Evolutionary conservation across 768 basidiomycete genomes (phyloP).

Genomic region (Boletales sp.): DNA sequence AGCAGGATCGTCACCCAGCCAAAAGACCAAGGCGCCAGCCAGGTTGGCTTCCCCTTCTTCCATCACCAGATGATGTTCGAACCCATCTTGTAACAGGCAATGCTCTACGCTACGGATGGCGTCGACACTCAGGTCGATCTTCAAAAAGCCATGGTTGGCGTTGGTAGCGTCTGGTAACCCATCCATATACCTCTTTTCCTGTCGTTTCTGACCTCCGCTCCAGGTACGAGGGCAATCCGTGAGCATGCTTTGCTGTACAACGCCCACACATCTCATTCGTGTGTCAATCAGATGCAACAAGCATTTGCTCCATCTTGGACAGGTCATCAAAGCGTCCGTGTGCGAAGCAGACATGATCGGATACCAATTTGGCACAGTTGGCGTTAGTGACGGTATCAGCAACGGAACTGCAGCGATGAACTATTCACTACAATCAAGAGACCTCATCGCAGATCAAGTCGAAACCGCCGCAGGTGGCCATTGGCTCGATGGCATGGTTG

Average conservation of each 20-base stretch:
- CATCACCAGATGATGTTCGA: too few species aligned
- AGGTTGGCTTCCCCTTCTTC: conserved; percentile 47
- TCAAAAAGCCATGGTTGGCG: conserved; percentile 94
- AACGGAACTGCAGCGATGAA: conserved; percentile 95
- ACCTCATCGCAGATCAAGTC: conserved; percentile 96
- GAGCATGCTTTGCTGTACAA: conserved; percentile 31
- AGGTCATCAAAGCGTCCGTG: conserved; percentile 82
- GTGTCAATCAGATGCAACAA: conserved; percentile 75
- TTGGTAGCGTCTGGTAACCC: conserved; percentile 91
- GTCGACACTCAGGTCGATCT: conserved; percentile 80
- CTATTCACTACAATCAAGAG: conserved; percentile 95
- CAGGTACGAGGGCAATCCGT: conserved; percentile 99
- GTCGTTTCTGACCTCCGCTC: conserved; percentile 13
- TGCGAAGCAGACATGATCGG: conserved; percentile 70
- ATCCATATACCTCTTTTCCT: neutral
- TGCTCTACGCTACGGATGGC: conserved; percentile 99
- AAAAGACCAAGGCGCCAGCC: conserved; percentile 94
- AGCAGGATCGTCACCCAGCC: conserved; percentile 83
- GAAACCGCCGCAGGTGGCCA: conserved; percentile 96
- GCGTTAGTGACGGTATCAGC: conserved; percentile 97
- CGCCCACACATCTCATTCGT: neutral
- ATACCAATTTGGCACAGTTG: conserved; percentile 97
- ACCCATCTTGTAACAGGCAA: conserved; percentile 55
- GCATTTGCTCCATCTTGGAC: conserved; percentile 87
- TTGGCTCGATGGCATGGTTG: conserved; percentile 97